phyloP scores from a whole-genome alignment of 208 protist genomes.

The Wallacemonas sp. region DNA sequence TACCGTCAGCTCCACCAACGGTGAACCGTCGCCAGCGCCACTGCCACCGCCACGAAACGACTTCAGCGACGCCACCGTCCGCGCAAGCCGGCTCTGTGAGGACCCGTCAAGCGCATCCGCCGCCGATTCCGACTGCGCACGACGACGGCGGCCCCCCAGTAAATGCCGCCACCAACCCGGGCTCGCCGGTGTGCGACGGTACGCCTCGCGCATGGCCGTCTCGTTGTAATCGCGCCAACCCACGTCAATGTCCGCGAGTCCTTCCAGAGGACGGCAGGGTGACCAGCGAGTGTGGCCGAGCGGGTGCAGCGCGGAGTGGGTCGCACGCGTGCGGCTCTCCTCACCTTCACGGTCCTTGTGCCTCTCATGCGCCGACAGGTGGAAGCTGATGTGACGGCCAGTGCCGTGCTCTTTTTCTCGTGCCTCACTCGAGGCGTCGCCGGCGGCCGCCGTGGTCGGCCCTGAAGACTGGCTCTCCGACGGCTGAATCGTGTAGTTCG shows the following conservation, averaged over 20 bases:
- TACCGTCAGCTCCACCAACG: conserved; percentile 73
- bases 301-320: not conserved
- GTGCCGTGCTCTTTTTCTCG: not conserved
- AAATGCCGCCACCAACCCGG: conserved; percentile 4
- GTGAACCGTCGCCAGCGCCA: not conserved
- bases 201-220: conserved; percentile 1
- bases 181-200: not conserved
- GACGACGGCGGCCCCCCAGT: too few relatives aligned
- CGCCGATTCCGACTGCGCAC: not conserved
- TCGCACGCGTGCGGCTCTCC: not conserved
- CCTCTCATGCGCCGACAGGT: too few relatives aligned
- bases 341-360: too few relatives aligned
- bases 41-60: not conserved
- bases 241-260: conserved; percentile 60
- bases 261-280: not conserved
- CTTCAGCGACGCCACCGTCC: not conserved
- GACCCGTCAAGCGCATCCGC: not conserved
- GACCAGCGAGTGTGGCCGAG: conserved; percentile 11
- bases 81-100: too few relatives aligned
- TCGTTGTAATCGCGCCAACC: conserved; percentile 77
- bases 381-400: not conserved
- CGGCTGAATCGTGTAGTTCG: conserved; percentile 49
- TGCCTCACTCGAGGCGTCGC: too few relatives aligned
- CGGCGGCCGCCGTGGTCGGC: conserved; percentile 26
- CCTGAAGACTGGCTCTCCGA: too few relatives aligned